Evolutionary conservation across 1,284 basidiomycete genomes (phyloP).

Genomic region (Hymenochaete sp.): DNA sequence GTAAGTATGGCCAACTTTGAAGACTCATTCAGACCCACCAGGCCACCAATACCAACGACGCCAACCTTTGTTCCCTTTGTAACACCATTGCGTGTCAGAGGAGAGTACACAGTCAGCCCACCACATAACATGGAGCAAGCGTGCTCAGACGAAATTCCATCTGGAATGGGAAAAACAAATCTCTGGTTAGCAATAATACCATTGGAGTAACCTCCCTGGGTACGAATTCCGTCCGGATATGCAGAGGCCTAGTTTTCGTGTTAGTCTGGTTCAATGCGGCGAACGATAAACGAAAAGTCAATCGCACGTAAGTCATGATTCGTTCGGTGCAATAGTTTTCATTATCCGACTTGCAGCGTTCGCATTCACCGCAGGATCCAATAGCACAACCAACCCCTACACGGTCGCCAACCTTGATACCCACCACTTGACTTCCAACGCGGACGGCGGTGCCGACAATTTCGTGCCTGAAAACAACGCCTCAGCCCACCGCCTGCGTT

Average conservation of each 20-base stretch:
- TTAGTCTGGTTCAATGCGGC: conserved; percentile 19
- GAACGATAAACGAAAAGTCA: not conserved
- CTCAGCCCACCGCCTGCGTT: too few species aligned
- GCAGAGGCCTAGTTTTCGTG: conserved; percentile 31
- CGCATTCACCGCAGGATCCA: conserved; percentile 42
- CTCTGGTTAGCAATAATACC: conserved; percentile 57
- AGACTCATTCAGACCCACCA: not conserved
- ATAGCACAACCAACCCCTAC: conserved; percentile 60
- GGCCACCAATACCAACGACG: conserved; percentile 56
- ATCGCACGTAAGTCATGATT: conserved; percentile 28
- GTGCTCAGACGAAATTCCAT: conserved; percentile 43
- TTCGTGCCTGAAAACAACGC: conserved; percentile 37
- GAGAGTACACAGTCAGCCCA: conserved; percentile 61
- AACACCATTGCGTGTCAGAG: conserved; percentile 50
- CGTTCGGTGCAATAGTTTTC: conserved; percentile 42
- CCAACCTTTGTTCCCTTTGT: conserved; percentile 62
- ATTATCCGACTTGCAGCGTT: conserved; percentile 43
- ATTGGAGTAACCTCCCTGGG: conserved; percentile 57
- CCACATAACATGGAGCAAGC: conserved; percentile 52
- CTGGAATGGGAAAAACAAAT: conserved; percentile 65
- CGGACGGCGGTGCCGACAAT: conserved; percentile 50
- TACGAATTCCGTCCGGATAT: conserved; percentile 45
- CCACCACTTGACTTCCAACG: conserved; percentile 44
- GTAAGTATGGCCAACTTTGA: not conserved
- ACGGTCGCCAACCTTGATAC: conserved; percentile 54